These are phyloP conservation scores for Citrus medica DNA, from an alignment of 345 rosid species.

Conservation along the genomic window DNA sequence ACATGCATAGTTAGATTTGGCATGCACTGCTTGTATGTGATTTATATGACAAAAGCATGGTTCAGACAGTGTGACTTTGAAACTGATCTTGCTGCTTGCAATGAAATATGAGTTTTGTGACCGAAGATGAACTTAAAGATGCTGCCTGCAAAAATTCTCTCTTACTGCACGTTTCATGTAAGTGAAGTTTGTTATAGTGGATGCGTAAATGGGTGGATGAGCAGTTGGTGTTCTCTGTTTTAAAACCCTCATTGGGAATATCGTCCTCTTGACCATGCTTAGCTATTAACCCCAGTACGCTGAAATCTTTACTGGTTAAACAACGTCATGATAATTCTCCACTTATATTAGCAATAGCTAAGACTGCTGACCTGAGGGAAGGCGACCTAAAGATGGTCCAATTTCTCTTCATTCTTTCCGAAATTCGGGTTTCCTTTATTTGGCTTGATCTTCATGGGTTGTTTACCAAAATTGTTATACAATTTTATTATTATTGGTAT, in stretches of 20 bases:
- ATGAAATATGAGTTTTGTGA: background rate
- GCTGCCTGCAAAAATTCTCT: background rate
- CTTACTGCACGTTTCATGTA: too few relatives aligned
- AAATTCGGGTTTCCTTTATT: background rate
- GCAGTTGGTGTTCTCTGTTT: background rate
- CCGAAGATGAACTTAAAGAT: background rate
- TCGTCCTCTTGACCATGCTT: too few relatives aligned
- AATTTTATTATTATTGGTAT: background rate
- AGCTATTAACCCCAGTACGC: background rate
- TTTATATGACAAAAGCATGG: background rate
- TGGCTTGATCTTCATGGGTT: background rate
- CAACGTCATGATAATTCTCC: background rate
- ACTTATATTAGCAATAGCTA: background rate
- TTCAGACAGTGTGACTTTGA: background rate
- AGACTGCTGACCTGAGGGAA: too few relatives aligned
- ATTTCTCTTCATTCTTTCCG: too few relatives aligned
- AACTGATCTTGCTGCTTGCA: background rate
- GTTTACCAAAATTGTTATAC: constrained; percentile 3
- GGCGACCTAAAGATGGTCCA: too few relatives aligned
- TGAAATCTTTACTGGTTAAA: background rate
- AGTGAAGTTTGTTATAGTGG: background rate
- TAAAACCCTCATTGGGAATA: background rate
- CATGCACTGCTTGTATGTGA: background rate
- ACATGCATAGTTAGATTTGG: background rate
- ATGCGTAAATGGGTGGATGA: background rate